These are phyloP conservation scores for Acaromyces ingoldii DNA, from an alignment of 1,284 basidiomycete species.

Conservation along the genomic window DNA sequence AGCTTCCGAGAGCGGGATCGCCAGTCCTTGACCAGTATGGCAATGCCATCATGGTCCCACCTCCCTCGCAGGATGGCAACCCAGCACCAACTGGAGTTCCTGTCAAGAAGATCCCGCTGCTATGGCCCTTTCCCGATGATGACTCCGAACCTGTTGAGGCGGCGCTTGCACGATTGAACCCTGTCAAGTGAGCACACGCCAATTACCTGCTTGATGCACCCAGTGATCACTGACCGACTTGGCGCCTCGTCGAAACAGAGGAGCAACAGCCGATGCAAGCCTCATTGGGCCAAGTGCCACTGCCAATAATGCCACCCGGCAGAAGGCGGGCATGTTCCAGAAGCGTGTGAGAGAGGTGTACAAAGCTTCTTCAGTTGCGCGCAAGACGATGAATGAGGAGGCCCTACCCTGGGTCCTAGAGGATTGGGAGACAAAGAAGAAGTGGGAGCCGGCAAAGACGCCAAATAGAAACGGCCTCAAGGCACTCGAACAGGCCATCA, in stretches of 20 bases:
- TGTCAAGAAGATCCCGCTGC: slow-evolving; percentile 2
- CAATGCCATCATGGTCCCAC: slow-evolving; percentile 38
- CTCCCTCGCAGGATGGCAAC: neutral
- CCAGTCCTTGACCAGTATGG: slow-evolving; percentile 40
- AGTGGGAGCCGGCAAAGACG: slow-evolving; percentile 43
- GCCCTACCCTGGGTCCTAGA: slow-evolving; percentile 49
- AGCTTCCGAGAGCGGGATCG: slow-evolving; percentile 39
- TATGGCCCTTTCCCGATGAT: slow-evolving; percentile 13
- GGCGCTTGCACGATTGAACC: neutral
- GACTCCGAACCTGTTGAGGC: slow-evolving; percentile 3
- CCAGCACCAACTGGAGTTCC: neutral
- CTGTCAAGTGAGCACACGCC: neutral
- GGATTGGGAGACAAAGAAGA: slow-evolving; percentile 45
- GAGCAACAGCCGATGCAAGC: slow-evolving; percentile 6
- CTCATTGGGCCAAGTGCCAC: slow-evolving; percentile 31
- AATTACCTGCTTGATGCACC: neutral
- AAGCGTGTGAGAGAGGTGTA: slow-evolving; percentile 48
- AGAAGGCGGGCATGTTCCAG: slow-evolving; percentile 26
- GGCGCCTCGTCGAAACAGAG: neutral
- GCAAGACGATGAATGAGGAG: slow-evolving; percentile 46
- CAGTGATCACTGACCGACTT: neutral
- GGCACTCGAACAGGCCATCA: slow-evolving; percentile 19
- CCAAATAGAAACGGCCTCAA: slow-evolving; percentile 33
- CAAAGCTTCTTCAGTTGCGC: slow-evolving; percentile 41
- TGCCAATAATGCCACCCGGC: slow-evolving; percentile 22